Evolutionary conservation across 208 protist species (phyloP), one percentile per base, ranked within the genome.

Genomic region (Strigomonas culicis): DNA sequence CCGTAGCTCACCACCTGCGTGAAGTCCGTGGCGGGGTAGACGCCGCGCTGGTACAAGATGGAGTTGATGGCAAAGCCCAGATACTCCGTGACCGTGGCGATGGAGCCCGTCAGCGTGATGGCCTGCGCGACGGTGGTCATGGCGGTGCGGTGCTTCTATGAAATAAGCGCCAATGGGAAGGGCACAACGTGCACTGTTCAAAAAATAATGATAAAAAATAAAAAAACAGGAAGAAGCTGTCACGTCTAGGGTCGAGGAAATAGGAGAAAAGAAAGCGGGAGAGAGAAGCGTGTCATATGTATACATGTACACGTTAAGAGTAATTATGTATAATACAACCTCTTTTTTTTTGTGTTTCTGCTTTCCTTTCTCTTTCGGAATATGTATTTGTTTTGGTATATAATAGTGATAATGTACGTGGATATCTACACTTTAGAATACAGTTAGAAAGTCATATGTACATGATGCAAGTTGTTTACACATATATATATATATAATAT

Each of bases 21-120:
- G 70, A 99, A 99, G 39, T 70, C 72, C n/a, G 99, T 96, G 1
- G 95, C 77, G 21, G 98, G 97, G 84, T 99, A 99, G 53, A 99
- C 90, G 17, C 97, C 98, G 21, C 98, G 94, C 74, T 99, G 97
- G 76, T 97, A 99, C 53, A 99, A 80, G 68, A 98, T 95, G 56
- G 53, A 84, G 72, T 98, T 98, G 36, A 98, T 89, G 15, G 87
- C 80, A 60, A 97, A 98, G 24, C 84, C 90, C 76, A 99, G 98
- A 70, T 99, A 99, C 79, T 99, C 98, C 4, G 96, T 96, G 43
- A 99, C 97, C 28, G 97, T 98, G n/a, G 94, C 85, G 2, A 97
- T 86, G 17, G 96, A 98, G 22, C 98, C 98, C 36, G 90, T 80
- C 43, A 99, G 80, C 15, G 97, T 98, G 61, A 99, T 99, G 50